These are phyloP conservation scores for Bremia lactucae DNA, from an alignment of 352 stramenopile genomes.

Conservation along the genomic window DNA sequence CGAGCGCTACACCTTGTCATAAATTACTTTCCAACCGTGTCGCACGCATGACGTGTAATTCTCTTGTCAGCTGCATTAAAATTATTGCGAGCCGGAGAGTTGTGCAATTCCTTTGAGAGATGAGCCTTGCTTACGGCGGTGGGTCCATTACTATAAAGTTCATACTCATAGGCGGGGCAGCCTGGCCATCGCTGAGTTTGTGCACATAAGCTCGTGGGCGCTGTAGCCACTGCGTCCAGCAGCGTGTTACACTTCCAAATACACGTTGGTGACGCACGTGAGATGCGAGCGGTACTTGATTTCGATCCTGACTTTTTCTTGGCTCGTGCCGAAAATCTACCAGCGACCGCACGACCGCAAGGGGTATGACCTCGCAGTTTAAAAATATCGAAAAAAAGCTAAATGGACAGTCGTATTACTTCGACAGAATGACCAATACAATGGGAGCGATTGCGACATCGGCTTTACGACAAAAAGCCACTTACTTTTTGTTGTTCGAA, in stretches of 20 bases:
- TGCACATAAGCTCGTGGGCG: not conserved
- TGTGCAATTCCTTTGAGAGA: slow-evolving; percentile 3
- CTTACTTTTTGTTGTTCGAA: too few relatives aligned
- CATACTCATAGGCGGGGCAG: not conserved
- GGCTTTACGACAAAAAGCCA: too few relatives aligned
- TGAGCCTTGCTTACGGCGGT: slow-evolving; percentile 1
- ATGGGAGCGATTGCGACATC: too few relatives aligned
- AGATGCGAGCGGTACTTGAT: slow-evolving; percentile 7
- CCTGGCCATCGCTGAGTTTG: slow-evolving; percentile 2
- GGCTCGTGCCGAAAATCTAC: not conserved
- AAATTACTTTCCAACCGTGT: slow-evolving; percentile 5
- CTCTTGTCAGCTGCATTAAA: slow-evolving; percentile 6
- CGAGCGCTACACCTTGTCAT: not conserved
- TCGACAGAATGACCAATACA: slow-evolving; percentile 9
- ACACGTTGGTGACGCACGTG: slow-evolving; percentile 12
- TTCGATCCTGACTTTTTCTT: slow-evolving; percentile 2
- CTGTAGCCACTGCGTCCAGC: slow-evolving; percentile 10
- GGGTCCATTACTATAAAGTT: not conserved
- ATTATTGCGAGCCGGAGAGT: slow-evolving; percentile 2
- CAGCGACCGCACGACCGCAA: slow-evolving; percentile 13
- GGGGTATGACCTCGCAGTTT: slow-evolving; percentile 7
- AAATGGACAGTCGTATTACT: slow-evolving; percentile 17
- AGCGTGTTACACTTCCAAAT: slow-evolving; percentile 18
- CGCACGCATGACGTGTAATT: slow-evolving; percentile 6
- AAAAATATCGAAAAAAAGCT: slow-evolving; percentile 13